Evolutionary conservation across 495 filamentous ascomycete genomes (phyloP).

Genomic region (Aspergillus asperescens): DNA sequence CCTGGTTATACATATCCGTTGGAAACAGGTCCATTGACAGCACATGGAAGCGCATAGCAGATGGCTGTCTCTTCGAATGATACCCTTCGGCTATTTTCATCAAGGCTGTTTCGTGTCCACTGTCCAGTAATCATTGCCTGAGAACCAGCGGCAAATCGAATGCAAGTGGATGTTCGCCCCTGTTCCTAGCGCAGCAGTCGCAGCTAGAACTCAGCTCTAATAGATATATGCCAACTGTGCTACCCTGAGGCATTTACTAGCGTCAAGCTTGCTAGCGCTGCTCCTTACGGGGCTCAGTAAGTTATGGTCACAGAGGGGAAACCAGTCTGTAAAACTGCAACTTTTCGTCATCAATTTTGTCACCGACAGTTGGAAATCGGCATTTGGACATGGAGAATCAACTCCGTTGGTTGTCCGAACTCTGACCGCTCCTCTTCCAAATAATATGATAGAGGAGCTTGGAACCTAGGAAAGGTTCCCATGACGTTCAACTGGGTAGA

Average conservation of each 20-base stretch:
- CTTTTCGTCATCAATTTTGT: neutral
- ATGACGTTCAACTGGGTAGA: neutral
- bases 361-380: neutral
- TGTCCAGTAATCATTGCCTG: neutral
- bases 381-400: neutral
- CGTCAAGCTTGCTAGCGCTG: neutral
- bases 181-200: neutral
- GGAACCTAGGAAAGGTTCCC: too few relatives aligned
- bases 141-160: neutral
- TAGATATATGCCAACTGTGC: neutral
- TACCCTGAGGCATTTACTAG: neutral
- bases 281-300: too few relatives aligned
- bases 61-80: neutral
- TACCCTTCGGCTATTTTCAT: too few relatives aligned
- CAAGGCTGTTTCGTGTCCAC: neutral
- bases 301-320: slow-evolving; percentile 12
- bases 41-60: neutral
- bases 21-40: neutral
- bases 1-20: neutral
- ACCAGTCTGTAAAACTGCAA: slow-evolving; percentile 4
- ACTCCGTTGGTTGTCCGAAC: slow-evolving; percentile 6
- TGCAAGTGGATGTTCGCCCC: neutral
- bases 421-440: slow-evolving; percentile 15
- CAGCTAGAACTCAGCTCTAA: slow-evolving; percentile 4
- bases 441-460: too few relatives aligned